These are phyloP conservation scores for Theobroma cacao DNA, from an alignment of 345 rosid species.

Conservation along the genomic window DNA sequence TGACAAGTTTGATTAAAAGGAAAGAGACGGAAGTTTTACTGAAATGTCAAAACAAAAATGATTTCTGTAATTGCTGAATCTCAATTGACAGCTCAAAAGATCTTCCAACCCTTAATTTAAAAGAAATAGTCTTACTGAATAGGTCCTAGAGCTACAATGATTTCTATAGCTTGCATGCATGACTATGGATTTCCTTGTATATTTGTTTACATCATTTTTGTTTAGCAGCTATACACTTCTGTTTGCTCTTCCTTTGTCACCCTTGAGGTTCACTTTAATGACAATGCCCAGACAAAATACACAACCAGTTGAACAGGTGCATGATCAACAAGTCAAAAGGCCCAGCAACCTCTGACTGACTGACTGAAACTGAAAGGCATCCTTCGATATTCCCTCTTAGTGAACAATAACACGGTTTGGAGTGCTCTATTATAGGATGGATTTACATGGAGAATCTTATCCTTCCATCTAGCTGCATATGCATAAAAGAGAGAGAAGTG, in stretches of 20 bases:
- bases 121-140: no score
- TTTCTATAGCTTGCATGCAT: neutral
- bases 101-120: neutral
- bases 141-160: neutral
- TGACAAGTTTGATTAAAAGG: no score
- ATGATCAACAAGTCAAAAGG: neutral
- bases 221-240: constrained; percentile 1
- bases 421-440: neutral
- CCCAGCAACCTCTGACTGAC: neutral
- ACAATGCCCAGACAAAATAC: neutral
- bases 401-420: neutral
- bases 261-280: neutral
- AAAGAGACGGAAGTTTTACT: no score
- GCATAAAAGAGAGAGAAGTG: neutral
- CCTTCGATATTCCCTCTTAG: neutral
- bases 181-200: neutral
- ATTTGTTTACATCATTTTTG: neutral
- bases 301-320: neutral
- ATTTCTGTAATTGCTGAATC: no score
- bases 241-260: neutral
- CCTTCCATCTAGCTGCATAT: constrained; percentile 8
- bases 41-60: no score
- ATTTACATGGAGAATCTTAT: neutral
- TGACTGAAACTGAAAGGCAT: neutral
- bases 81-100: neutral